These are phyloP conservation scores for Paecilomyces sp. DNA, from an alignment of 2,329 filamentous ascomycete genomes.

Conservation along the genomic window DNA sequence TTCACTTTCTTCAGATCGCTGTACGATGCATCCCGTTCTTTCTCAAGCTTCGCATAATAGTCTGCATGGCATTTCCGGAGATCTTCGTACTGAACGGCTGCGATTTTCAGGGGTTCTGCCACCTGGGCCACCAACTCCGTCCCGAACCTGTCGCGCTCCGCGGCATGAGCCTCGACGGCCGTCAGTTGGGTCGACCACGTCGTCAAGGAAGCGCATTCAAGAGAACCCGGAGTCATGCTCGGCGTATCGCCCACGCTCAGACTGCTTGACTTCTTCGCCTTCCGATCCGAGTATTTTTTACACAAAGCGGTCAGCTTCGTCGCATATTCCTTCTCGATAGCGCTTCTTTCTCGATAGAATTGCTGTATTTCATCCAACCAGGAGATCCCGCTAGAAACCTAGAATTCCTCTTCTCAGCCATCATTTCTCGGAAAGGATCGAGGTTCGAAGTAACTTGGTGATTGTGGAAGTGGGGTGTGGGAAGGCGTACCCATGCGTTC, in stretches of 20 bases:
- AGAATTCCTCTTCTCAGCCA: conserved; percentile 6
- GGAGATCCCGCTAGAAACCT: conserved; percentile 74
- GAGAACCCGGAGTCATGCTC: conserved; percentile 84
- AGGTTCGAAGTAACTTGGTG: not conserved
- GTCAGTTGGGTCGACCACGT: conserved; percentile 94
- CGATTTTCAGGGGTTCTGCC: conserved; percentile 76
- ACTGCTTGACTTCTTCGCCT: conserved; percentile 77
- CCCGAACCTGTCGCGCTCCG: conserved; percentile 81
- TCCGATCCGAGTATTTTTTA: conserved; percentile 97
- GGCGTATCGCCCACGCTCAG: conserved; percentile 92
- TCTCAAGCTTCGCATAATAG: conserved; percentile 80
- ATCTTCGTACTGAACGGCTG: conserved; percentile 74
- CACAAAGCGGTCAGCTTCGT: conserved; percentile 79
- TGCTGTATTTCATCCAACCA: conserved; percentile 97
- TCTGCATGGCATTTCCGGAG: conserved; percentile 85
- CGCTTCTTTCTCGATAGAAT: conserved; percentile 92
- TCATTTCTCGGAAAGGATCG: not conserved
- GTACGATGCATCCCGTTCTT: conserved; percentile 79
- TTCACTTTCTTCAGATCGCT: conserved; percentile 84
- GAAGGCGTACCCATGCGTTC: conserved; percentile 66
- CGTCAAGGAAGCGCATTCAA: conserved; percentile 93
- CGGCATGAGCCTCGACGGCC: conserved; percentile 78
- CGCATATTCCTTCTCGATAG: conserved; percentile 95
- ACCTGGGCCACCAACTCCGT: conserved; percentile 71
- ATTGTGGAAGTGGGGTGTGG: conserved; percentile 7